These are phyloP conservation scores for Leccinellum rugosiceps DNA, from an alignment of 768 basidiomycete species.

Conservation along the genomic window DNA sequence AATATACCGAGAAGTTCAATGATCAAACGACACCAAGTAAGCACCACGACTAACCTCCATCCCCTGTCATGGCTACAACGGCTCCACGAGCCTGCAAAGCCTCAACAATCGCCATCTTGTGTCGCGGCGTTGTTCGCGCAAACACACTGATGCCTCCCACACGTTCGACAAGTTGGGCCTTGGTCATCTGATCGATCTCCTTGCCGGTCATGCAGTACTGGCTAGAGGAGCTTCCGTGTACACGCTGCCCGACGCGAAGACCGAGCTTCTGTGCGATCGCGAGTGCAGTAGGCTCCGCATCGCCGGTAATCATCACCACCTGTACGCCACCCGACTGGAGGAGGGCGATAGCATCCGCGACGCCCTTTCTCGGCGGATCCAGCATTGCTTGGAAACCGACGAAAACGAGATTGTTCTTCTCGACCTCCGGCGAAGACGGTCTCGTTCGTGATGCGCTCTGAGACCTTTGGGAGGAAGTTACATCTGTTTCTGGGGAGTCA, in stretches of 20 bases:
- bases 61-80: slow-evolving; percentile 97
- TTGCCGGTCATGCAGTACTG: slow-evolving; percentile 71
- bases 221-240: slow-evolving; percentile 24
- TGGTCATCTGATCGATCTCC: slow-evolving; percentile 81
- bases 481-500: slow-evolving; percentile 33
- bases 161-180: slow-evolving; percentile 75
- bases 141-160: slow-evolving; percentile 85
- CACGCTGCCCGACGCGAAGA: slow-evolving; percentile 56
- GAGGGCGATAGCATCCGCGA: slow-evolving; percentile 82
- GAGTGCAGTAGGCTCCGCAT: slow-evolving; percentile 87
- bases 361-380: slow-evolving; percentile 91
- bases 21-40: neutral
- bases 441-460: slow-evolving; percentile 25
- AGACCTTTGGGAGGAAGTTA: slow-evolving; percentile 15
- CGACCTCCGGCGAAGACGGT: slow-evolving; percentile 34
- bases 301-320: slow-evolving; percentile 98
- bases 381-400: slow-evolving; percentile 94
- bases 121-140: slow-evolving; percentile 92
- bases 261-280: slow-evolving; percentile 87
- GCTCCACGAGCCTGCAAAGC: slow-evolving; percentile 88
- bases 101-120: slow-evolving; percentile 97
- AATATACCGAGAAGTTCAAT: neutral
- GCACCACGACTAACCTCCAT: slow-evolving; percentile 70
- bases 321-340: slow-evolving; percentile 87
- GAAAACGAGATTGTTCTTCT: slow-evolving; percentile 67